Base-by-base conservation (phyloP, 257 asterid species). In the Misopates orontium region DNA sequence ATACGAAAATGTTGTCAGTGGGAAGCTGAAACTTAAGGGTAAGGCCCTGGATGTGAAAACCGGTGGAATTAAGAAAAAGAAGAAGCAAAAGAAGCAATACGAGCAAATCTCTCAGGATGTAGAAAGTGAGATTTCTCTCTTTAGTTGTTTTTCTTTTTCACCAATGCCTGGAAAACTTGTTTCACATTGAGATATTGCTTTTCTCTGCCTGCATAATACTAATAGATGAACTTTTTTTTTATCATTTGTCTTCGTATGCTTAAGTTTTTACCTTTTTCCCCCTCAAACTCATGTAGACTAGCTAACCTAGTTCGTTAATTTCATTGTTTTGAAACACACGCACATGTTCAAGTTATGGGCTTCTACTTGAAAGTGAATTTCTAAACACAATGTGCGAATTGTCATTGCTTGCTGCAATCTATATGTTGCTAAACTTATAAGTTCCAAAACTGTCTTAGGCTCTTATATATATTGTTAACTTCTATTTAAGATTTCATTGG, bases 21-120 rank as follows among this genome's bases (percentile, higher is more conserved):
- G 99, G 63, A 93, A 83, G 82, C 84, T 93, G 72, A 90, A 90
- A 82, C 88, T 93, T 8, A 87, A 93, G 88, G 99, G 99, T 6
- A 90, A 93, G 80, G 92, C 99, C 22, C 75, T 93, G 68, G 99
- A 90, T 84, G 96, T 93, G 56, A 85, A 80, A 77, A 82, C 64
- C 0, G 64, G 64, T 19, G 64, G 64, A 59, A 18, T 59, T 20
- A 81, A 82, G 81, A 91, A 89, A 69, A 87, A 87, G 85, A 89
- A 89, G 78, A 87, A 75, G 80, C 83, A 76, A 69, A 89, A 82
- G 79, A 86, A 77, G 67, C 80, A 83, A 24, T 63, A 66, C 40
- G 93, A 79, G 17, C 73, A 78, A 67, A 72, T 71, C 24, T 39
- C 83, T 32, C 75, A 79, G 73, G 73, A 69, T 56, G 73, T 64